Evolutionary conservation across 2,329 filamentous ascomycete genomes (phyloP), one percentile per base, ranked within the genome.

Genomic region (Hyphodiscus sp.): DNA sequence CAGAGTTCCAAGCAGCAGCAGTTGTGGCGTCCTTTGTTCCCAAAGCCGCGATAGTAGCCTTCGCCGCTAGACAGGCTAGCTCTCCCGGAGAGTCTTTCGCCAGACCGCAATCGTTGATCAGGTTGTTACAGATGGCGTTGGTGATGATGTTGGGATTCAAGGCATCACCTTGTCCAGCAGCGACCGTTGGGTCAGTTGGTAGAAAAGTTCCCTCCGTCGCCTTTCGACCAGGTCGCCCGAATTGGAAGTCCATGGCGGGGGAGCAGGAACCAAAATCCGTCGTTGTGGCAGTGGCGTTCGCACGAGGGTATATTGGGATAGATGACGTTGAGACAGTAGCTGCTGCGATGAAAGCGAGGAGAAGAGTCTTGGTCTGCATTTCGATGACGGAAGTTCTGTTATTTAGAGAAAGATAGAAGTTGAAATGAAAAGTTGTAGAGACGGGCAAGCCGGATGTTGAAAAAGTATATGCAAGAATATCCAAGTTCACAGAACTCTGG

Each of bases 141-240:
- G 81, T 83, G 73, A 86, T 86, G 74, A 86, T 86, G 73, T 81
- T 79, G 56, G 82, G 82, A 77, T 86, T 86, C 50, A 85, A 73
- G 3, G 82, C 82, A 65, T 86, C 83, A 62, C 80, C 71, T 69
- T 86, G 82, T 54, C 77, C 78, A 65, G 79, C 70, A 55, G 74
- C 74, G 51, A 84, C 77, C 23, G 78, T 70, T 7, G 78, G 70
- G 67, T 86, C 83, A 50, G 76, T 76, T 50, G 84, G 77, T 68
- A 83, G 80, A 77, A 86, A 87, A 51, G 83, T 85, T 69, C 79
- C 81, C 68, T 85, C 82, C 55, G 71, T 72, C 19, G 75, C 75
- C 16, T 73, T 67, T 52, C 79, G 77, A 29, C 73, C 73, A 46
- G 67, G 60, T 0, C 76, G 75, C 11, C 78, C 79, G 45, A 73